Base-by-base conservation (phyloP, 345 rosid species). In the Hibiscus syriacus region DNA sequence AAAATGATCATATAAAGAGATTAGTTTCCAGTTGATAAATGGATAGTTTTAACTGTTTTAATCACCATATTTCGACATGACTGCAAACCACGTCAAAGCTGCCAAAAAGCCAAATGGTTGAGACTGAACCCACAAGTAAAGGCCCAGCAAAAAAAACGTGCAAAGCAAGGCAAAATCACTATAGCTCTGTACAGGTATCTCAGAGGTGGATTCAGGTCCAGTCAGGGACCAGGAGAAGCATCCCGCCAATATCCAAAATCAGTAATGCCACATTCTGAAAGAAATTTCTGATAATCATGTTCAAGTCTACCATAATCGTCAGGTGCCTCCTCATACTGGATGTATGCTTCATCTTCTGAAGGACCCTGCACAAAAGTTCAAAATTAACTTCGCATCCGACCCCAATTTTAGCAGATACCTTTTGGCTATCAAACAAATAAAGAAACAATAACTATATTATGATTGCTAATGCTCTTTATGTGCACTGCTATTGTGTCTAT, bases 271-370 rank as follows among this genome's bases (percentile, higher is more conserved):
- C 67, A 62, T 6, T 62, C 67, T 14, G 67, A 62, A 25, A 62
- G 67, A 43, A 62, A 62, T 25, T 62, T 41, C 67, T 41, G 52
- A 62, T 62, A 62, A 41, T 62, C 67, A 14, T 41, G 67, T 41
- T 62, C 13, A 62, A 62, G 34, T 62, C 67, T 62, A 23, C 12
- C 49, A 14, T 41, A 62, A 62, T n/a, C 67, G 12, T 41, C 34
- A 13, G 36, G 16, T 20, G 36, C 20, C 53, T 41, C 53, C 13
- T 62, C 52, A 25, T 62, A 0, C 13, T 48, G 29, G 45, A 23
- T 41, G 53, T 25, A 5, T 13, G 67, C 52, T 62, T 41, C 67
- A 23, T 25, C 67, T 41, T 62, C 67, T 23, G 53, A 39, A 22
- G 32, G 20, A 43, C 34, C 41, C 67, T 62, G 52, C 52, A 62